A percentile compares a stretch with the other conserved stretches of the same genome.
Evolutionary conservation across 2,329 filamentous ascomycete species (phyloP).

Genomic region (Neofusicoccum kwambonambiense): DNA sequence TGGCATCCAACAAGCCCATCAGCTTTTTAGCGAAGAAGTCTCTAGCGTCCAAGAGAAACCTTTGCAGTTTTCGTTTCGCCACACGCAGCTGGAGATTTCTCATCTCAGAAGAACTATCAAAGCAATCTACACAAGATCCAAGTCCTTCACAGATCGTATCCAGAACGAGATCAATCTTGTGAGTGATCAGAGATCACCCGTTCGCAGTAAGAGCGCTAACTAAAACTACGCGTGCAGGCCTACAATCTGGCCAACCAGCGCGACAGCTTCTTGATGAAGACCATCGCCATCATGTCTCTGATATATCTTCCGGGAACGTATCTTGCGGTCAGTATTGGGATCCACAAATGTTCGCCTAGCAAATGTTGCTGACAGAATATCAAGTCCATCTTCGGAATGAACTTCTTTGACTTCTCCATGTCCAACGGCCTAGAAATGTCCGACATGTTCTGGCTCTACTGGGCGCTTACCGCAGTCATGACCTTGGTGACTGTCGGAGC

Average conservation of each 20-base stretch:
- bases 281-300: not conserved
- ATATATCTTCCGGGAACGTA: constrained; percentile 1
- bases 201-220: not conserved
- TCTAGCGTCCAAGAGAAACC: not conserved
- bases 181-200: not conserved
- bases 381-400: constrained; percentile 6
- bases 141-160: not conserved
- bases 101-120: not conserved
- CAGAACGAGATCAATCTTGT: constrained; percentile 12
- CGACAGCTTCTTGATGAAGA: constrained; percentile 9
- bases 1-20: not conserved
- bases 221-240: not conserved
- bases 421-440: not conserved
- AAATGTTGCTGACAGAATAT: not conserved
- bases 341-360: no score
- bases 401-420: not conserved
- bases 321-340: not conserved
- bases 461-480: not conserved
- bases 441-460: constrained; percentile 1
- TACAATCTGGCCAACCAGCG: constrained; percentile 4
- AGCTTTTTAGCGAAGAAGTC: not conserved
- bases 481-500: not conserved
- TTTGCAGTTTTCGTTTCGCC: not conserved
- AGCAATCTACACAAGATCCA: not conserved
- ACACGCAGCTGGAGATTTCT: not conserved